A percentile compares a stretch with the other conserved stretches of the same genome.
These are phyloP conservation scores for Aspergillus persii DNA, from an alignment of 2,329 filamentous ascomycete species.

Conservation along the genomic window DNA sequence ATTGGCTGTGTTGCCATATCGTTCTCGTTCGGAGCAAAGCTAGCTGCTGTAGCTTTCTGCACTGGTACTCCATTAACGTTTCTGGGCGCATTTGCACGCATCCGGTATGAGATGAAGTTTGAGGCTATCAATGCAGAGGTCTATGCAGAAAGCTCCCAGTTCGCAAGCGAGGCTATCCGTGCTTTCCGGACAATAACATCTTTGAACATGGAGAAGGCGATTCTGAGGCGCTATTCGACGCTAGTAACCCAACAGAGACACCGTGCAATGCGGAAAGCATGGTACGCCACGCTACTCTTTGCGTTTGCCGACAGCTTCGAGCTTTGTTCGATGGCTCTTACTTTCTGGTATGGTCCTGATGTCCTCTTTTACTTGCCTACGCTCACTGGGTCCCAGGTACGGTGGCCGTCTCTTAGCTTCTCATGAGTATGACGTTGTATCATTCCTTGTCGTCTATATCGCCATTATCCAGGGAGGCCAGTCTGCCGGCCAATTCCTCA, in stretches of 20 bases:
- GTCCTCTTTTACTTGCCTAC: too few species aligned
- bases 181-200: slow-evolving; percentile 71
- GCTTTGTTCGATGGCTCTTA: slow-evolving; percentile 61
- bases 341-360: slow-evolving; percentile 47
- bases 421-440: slow-evolving; percentile 46
- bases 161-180: slow-evolving; percentile 70
- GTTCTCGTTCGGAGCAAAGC: slow-evolving; percentile 74
- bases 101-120: slow-evolving; percentile 66
- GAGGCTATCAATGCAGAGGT: slow-evolving; percentile 66
- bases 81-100: slow-evolving; percentile 48
- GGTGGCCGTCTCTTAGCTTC: slow-evolving; percentile 58
- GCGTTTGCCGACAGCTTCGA: slow-evolving; percentile 67
- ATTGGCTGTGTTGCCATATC: slow-evolving; percentile 64
- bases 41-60: slow-evolving; percentile 65
- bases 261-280: slow-evolving; percentile 60
- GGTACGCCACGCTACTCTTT: slow-evolving; percentile 63
- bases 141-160: slow-evolving; percentile 71
- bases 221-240: slow-evolving; percentile 59
- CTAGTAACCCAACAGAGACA: slow-evolving; percentile 60
- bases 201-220: slow-evolving; percentile 66
- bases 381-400: slow-evolving; percentile 33
- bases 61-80: slow-evolving; percentile 55
- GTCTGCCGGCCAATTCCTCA: slow-evolving; percentile 64
- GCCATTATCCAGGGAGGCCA: slow-evolving; percentile 67
- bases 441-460: slow-evolving; percentile 62